Conservation (phyloP, 306 rosid species). For the Boehmeria nivea region DNA sequence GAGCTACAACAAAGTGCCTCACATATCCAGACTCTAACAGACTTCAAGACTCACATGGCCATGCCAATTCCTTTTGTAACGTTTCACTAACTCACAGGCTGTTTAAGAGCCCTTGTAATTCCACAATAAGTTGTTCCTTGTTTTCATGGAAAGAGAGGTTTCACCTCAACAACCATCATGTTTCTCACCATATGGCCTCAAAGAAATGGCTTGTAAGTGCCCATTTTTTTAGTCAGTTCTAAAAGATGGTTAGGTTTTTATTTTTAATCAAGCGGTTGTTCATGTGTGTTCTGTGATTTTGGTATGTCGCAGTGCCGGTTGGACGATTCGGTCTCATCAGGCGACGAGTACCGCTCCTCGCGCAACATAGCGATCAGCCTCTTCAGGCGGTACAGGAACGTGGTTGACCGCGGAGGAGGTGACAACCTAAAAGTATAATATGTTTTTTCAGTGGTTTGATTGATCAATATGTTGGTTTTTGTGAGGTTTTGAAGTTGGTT, state of each 20-base stretch:
- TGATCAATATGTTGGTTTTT: slow-evolving; percentile 10
- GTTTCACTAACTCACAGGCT: slow-evolving; percentile 26
- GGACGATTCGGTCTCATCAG: slow-evolving; percentile 57
- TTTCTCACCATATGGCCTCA: slow-evolving; percentile 40
- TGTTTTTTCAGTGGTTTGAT: slow-evolving; percentile 35
- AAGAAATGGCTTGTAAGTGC: slow-evolving; percentile 72
- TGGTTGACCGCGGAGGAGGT: slow-evolving; percentile 82
- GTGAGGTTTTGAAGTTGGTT: too few species aligned
- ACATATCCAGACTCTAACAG: slow-evolving; percentile 32
- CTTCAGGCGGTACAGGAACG: slow-evolving; percentile 73
- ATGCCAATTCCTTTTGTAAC: slow-evolving; percentile 39
- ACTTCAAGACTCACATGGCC: slow-evolving; percentile 34
- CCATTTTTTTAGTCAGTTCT: background rate
- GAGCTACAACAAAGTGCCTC: slow-evolving; percentile 41
- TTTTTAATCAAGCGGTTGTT: slow-evolving; percentile 7
- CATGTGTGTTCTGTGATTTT: too few species aligned
- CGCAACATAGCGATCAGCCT: slow-evolving; percentile 94
- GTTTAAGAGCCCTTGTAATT: slow-evolving; percentile 29
- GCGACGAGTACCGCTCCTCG: slow-evolving; percentile 85
- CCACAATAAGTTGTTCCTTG: slow-evolving; percentile 29
- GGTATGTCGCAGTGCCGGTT: slow-evolving; percentile 48
- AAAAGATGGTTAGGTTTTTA: background rate
- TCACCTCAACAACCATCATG: slow-evolving; percentile 53
- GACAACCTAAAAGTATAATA: slow-evolving; percentile 88
- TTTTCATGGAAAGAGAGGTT: slow-evolving; percentile 44